A percentile compares a stretch with the other conserved stretches of the same genome.
phyloP scores from a whole-genome alignment of 2,329 filamentous ascomycete species.

The Cytospora schulzeri region DNA sequence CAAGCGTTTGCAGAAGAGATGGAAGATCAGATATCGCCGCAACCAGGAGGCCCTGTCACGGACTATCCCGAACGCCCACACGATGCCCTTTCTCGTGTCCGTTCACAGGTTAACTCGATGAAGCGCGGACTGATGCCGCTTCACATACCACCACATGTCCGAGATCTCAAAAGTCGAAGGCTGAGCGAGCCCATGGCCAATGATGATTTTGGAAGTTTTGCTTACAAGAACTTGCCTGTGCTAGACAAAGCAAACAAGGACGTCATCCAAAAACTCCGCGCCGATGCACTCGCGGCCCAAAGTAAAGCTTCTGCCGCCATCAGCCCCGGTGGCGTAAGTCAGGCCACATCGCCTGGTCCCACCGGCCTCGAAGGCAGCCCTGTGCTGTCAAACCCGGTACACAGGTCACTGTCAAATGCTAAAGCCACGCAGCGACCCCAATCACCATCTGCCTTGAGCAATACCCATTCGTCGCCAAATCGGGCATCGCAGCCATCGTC shows the following conservation, averaged over 20 bases:
- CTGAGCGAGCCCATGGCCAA: slow-evolving; percentile 85
- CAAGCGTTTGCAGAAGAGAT: slow-evolving; percentile 93
- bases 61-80: slow-evolving; percentile 90
- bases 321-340: slow-evolving; percentile 47
- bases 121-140: slow-evolving; percentile 93
- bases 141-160: slow-evolving; percentile 94
- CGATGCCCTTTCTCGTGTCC: slow-evolving; percentile 87
- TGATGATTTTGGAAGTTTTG: slow-evolving; percentile 95
- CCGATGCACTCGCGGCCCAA: slow-evolving; percentile 78
- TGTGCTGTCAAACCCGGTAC: slow-evolving; percentile 75
- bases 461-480: slow-evolving; percentile 83
- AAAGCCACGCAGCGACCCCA: slow-evolving; percentile 78
- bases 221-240: slow-evolving; percentile 96
- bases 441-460: slow-evolving; percentile 80
- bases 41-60: slow-evolving; percentile 66
- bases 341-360: slow-evolving; percentile 62
- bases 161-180: slow-evolving; percentile 83
- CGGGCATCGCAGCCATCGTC: slow-evolving; percentile 79
- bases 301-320: slow-evolving; percentile 50
- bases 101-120: slow-evolving; percentile 81
- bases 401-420: slow-evolving; percentile 80
- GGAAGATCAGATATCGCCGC: slow-evolving; percentile 81
- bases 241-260: slow-evolving; percentile 99
- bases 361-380: slow-evolving; percentile 80
- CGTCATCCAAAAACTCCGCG: slow-evolving; percentile 92